Conservation (phyloP, 257 asterid species). For the Dorcoceras hygrometricum region DNA sequence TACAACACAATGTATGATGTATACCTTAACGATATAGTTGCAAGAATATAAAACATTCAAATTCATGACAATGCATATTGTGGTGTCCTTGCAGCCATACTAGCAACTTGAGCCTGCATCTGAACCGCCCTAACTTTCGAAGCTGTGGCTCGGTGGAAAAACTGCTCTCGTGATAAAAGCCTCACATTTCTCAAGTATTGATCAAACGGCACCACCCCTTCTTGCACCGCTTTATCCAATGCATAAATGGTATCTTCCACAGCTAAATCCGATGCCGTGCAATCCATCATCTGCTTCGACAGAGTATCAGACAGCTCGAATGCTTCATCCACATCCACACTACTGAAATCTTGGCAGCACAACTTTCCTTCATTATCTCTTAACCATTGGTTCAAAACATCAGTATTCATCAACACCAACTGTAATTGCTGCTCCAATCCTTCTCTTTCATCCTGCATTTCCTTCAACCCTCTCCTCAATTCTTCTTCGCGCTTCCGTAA, state of each 20-base stretch:
- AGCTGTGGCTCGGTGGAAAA: conserved; percentile 77
- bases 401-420: conserved; percentile 73
- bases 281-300: conserved; percentile 75
- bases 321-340: conserved; percentile 54
- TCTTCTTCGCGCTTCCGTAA: conserved; percentile 68
- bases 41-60: conserved; percentile 20
- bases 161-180: conserved; percentile 74
- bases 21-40: background rate
- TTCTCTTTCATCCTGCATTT: conserved; percentile 85
- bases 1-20: background rate
- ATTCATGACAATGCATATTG: conserved; percentile 43
- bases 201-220: conserved; percentile 80
- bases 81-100: conserved; percentile 76
- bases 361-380: conserved; percentile 66
- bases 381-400: conserved; percentile 69
- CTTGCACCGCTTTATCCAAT: conserved; percentile 84
- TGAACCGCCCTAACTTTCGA: conserved; percentile 82
- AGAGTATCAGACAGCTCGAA: conserved; percentile 64
- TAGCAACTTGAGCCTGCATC: conserved; percentile 90
- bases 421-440: conserved; percentile 90
- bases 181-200: conserved; percentile 86
- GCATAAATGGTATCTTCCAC: conserved; percentile 80
- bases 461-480: conserved; percentile 62
- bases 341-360: conserved; percentile 27
- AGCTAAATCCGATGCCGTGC: conserved; percentile 75